Evolutionary conservation across 2,329 filamentous ascomycete species (phyloP).

Genomic region (Cadophora sp.): DNA sequence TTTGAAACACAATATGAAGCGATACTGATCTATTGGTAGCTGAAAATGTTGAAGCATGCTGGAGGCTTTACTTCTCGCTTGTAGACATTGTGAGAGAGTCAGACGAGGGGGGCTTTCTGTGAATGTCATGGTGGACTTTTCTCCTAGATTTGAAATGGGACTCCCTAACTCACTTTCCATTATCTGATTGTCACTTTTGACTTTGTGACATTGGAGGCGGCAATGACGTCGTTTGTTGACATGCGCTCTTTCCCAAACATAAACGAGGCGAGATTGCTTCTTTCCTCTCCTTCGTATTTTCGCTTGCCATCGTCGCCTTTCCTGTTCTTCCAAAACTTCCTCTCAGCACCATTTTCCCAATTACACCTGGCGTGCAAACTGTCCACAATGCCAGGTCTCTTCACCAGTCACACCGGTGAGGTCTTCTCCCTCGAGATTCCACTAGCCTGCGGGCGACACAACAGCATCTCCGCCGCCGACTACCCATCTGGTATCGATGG

Average conservation of each 20-base stretch:
- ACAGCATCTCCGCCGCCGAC: neutral
- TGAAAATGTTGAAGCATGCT: constrained; percentile 39
- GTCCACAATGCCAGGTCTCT: neutral
- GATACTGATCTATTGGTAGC: neutral
- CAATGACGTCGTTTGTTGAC: constrained; percentile 10
- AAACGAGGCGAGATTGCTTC: neutral
- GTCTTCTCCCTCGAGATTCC: constrained; percentile 2
- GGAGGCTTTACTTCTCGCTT: constrained; percentile 40
- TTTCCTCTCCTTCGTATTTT: neutral
- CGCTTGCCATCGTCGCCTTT: neutral
- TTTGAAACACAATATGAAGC: too few relatives aligned
- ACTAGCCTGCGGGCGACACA: neutral
- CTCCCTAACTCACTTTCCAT: neutral
- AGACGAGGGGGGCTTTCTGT: too few relatives aligned
- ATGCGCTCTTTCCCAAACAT: constrained; percentile 2
- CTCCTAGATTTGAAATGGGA: neutral
- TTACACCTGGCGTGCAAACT: neutral
- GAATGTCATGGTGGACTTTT: too few relatives aligned
- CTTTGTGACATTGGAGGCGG: neutral
- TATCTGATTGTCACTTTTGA: neutral
- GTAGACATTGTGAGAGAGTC: constrained; percentile 17
- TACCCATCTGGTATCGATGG: neutral
- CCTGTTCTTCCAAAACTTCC: neutral
- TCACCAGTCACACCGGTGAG: constrained; percentile 6
- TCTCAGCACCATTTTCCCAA: neutral